Evolutionary conservation across 2,329 filamentous ascomycete species (phyloP), one percentile per base, ranked within the genome.

Genomic region (Scytalidium sp.): DNA sequence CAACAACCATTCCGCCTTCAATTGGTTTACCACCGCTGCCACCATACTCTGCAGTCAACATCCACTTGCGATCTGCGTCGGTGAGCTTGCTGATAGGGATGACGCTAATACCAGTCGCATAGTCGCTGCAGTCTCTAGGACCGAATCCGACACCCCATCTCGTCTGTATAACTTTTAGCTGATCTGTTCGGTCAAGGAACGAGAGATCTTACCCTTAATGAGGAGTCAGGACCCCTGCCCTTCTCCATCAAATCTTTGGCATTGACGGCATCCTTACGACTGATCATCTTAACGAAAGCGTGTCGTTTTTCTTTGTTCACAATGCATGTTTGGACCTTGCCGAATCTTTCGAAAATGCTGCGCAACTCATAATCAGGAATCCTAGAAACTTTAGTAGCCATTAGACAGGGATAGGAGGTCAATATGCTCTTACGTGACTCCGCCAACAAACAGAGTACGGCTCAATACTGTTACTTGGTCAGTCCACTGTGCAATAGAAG

Each of bases 231-330:
- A 51, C 84, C 80, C 56, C 87, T 83, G 53, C 84, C 82, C 46
- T 84, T 84, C 67, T 97, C 92, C 84, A 97, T 96, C 46, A 85
- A 89, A 32, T 87, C 82, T 66, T 95, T 95, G 45, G 94, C 94
- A 54, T 69, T 75, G 51, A 96, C 80, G 13, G 94, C 93, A 68
- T 96, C 90, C 54, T 83, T 79, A 32, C 95, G 90, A 56, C 83
- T 94, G 58, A 94, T 81, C 94, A 99, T 99, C 73, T 99, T 99
- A 63, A 99, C 93, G 67, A 99, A 99, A 5, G 94, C 94, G 69
- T 99, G 94, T 17, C 94, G 88, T 73, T 97, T 99, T 64, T 99
- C 94, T 63, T 90, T 88, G 73, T 99, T 97, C 58, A 97, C 92
- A 57, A 99, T 99, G 70, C 93, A 97, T 1, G 93, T 97, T 70